phyloP scores from a whole-genome alignment of 139 green algal species.

The Coccomyxa sp. region DNA sequence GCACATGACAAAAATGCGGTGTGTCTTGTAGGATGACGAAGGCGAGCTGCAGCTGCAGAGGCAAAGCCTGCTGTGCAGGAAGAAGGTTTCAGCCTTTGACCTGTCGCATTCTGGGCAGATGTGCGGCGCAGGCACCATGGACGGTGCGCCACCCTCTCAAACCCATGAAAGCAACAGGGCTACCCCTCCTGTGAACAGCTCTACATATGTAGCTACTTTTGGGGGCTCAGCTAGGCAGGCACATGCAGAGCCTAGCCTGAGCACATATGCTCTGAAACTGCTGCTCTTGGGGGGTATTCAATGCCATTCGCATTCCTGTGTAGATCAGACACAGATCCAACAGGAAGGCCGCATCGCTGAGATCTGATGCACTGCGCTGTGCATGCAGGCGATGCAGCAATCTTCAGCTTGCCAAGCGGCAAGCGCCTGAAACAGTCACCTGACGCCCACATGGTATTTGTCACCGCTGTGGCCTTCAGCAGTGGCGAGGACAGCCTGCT shows the following conservation, averaged over 20 bases:
- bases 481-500: constrained; percentile 14
- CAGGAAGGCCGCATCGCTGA: not conserved
- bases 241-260: not conserved
- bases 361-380: not conserved
- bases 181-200: not conserved
- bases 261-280: not conserved
- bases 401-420: constrained; percentile 21
- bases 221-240: too few species aligned
- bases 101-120: constrained; percentile 5
- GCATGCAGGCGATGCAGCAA: constrained; percentile 12
- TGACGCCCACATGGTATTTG: constrained; percentile 56
- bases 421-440: constrained; percentile 9
- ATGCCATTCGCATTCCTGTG: not conserved
- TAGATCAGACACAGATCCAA: not conserved
- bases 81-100: constrained; percentile 24
- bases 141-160: too few species aligned
- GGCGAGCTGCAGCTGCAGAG: constrained; percentile 8
- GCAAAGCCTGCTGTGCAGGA: not conserved
- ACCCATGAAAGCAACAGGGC: constrained; percentile 11
- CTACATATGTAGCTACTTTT: too few species aligned
- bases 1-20: not conserved
- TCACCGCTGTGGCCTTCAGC: constrained; percentile 38
- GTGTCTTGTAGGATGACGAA: not conserved
- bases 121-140: too few species aligned
- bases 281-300: not conserved